Conservation (phyloP, 768 basidiomycete genomes). For the Gloeopeniophorella convolvens region DNA sequence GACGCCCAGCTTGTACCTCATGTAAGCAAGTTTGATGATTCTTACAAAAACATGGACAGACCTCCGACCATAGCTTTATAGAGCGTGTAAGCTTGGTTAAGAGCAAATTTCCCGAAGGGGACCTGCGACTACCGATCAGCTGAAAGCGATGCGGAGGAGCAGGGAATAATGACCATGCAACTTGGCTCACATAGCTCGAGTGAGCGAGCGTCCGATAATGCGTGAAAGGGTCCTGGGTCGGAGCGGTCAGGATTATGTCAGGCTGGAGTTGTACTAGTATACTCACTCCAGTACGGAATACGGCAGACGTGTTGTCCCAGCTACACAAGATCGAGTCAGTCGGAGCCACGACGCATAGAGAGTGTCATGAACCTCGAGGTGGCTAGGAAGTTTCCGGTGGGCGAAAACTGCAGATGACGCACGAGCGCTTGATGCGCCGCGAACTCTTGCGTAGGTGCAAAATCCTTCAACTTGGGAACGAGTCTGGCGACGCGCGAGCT, state of each 20-base stretch:
- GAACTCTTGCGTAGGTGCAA: conserved; percentile 54
- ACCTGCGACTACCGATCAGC: conserved; percentile 34
- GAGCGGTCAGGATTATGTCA: not conserved
- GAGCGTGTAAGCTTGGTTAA: conserved; percentile 59
- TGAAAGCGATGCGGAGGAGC: not conserved
- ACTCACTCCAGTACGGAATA: conserved; percentile 58
- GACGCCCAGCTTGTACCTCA: conserved; percentile 48
- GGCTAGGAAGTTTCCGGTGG: conserved; percentile 65
- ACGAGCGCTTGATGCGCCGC: conserved; percentile 64
- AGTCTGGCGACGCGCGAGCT: conserved; percentile 49
- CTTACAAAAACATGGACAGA: conserved; percentile 25
- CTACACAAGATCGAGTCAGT: conserved; percentile 27
- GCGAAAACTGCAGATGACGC: conserved; percentile 68
- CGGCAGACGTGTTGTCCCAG: conserved; percentile 65
- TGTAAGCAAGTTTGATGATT: not conserved
- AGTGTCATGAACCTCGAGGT: conserved; percentile 50
- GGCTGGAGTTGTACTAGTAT: not conserved
- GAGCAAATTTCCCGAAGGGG: conserved; percentile 53
- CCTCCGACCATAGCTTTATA: conserved; percentile 70
- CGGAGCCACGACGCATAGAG: conserved; percentile 1
- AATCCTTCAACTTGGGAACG: conserved; percentile 44
- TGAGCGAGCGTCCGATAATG: conserved; percentile 61
- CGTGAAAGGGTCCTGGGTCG: conserved; percentile 44
- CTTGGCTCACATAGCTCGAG: conserved; percentile 67
- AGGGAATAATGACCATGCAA: conserved; percentile 49